A percentile compares a stretch with the other conserved stretches of the same genome.
These are phyloP conservation scores for Ambrosia trifida DNA, from an alignment of 129 eudicot genomes.

Conservation along the genomic window DNA sequence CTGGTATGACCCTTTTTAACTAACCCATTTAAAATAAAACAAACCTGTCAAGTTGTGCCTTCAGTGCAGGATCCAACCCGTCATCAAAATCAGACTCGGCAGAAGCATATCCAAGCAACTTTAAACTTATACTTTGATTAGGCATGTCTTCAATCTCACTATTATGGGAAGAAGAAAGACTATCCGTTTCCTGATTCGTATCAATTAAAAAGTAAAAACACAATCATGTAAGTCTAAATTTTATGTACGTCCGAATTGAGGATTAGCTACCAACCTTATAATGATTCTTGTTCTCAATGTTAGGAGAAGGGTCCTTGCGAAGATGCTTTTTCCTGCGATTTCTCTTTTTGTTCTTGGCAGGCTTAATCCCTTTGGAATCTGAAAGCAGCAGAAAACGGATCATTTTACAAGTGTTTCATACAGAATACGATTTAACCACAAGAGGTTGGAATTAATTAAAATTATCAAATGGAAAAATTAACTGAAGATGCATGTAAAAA, in stretches of 20 bases:
- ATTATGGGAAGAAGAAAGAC: constrained; percentile 39
- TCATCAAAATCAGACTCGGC: constrained; percentile 60
- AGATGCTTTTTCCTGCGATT: constrained; percentile 59
- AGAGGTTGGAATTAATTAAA: background rate
- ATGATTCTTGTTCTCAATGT: constrained; percentile 40
- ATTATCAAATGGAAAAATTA: background rate
- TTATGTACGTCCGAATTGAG: background rate
- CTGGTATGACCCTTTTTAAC: background rate
- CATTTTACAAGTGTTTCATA: constrained; percentile 1
- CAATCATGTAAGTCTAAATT: background rate
- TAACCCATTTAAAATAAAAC: background rate
- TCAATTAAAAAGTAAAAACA: background rate
- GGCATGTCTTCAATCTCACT: constrained; percentile 35
- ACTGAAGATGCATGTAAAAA: background rate
- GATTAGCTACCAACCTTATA: constrained; percentile 41
- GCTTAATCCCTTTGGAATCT: constrained; percentile 58
- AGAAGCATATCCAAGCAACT: constrained; percentile 38
- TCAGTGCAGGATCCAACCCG: constrained; percentile 66
- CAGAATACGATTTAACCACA: background rate
- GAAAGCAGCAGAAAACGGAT: constrained; percentile 26
- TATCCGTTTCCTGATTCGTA: constrained; percentile 35
- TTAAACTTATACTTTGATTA: constrained; percentile 37
- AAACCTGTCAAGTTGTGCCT: constrained; percentile 70
- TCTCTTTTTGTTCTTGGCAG: constrained; percentile 57
- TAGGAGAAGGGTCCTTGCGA: constrained; percentile 31